Evolutionary conservation across 176 grass and related monocot genomes (phyloP).

Genomic region (Triticum turgidum): DNA sequence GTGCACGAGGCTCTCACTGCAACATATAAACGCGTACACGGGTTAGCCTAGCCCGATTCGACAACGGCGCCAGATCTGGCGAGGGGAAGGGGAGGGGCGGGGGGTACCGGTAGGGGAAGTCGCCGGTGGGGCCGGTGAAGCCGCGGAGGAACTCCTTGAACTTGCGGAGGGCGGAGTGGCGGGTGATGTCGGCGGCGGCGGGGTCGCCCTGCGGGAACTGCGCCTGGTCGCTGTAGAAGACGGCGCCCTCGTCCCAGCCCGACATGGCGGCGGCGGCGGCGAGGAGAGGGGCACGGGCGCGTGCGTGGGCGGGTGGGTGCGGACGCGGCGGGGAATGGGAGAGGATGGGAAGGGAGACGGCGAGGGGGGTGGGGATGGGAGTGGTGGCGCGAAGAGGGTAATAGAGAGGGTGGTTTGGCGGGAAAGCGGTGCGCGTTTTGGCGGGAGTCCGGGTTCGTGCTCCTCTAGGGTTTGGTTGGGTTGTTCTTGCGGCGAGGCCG

Average conservation of each 20-base stretch:
- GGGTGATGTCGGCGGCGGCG: constrained; percentile 61
- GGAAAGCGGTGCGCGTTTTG: constrained; percentile 53
- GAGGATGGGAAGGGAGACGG: neutral
- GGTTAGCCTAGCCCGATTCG: neutral
- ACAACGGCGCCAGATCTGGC: constrained; percentile 10
- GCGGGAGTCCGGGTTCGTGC: constrained; percentile 31
- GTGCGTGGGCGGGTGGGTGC: neutral
- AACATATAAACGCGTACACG: neutral
- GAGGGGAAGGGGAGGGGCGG: no score
- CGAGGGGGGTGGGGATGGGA: neutral
- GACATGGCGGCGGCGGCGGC: constrained; percentile 49
- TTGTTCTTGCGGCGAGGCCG: neutral
- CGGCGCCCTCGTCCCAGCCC: constrained; percentile 97
- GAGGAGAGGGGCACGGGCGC: neutral
- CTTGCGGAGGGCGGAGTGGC: constrained; percentile 90
- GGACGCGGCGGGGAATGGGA: neutral
- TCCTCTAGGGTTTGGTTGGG: neutral
- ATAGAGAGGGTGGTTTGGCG: constrained; percentile 53
- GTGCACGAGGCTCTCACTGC: constrained; percentile 87
- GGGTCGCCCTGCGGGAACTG: constrained; percentile 84
- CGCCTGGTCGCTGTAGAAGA: constrained; percentile 99
- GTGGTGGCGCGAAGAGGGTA: constrained; percentile 30
- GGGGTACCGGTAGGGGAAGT: constrained; percentile 85
- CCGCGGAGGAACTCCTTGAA: constrained; percentile 98
- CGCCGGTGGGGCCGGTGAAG: constrained; percentile 72